Evolutionary conservation across 2,329 filamentous ascomycete species (phyloP), one percentile per base, ranked within the genome.

Genomic region (Scleromitrula shiraiana): DNA sequence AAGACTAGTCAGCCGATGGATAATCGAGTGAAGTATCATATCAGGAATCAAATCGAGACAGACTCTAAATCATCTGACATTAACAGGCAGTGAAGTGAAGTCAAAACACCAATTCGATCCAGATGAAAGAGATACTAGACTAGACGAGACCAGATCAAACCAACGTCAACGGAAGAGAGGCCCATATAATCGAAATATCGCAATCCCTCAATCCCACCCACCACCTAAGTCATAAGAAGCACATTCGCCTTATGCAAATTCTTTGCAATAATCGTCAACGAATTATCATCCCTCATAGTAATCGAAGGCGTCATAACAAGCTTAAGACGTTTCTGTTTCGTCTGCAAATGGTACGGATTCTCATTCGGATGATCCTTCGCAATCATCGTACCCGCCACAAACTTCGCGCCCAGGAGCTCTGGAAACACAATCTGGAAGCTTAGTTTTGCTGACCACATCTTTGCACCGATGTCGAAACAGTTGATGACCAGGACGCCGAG

Each of bases 221-320:
- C 20, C 10, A 36, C 23, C 49, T 52, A 62, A 15, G 20, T 33
- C 56, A 62, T 60, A 1, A 58, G 64, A 53, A 24, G 55, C 41
- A 32, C 62, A 50, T 8, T 65, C 42, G 48, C 55, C 58, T 24
- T 46, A 33, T 41, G 42, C 4, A 54, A 14, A 29, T 47, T 47
- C 32, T 51, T 50, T 1, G 42, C 42, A 14, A 44, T 29, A 2
- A 52, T 50, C 0, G 55, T 57, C 0, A 53, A 51, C 0, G 55
- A 55, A 26, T 54, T 52, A 30, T 78, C 75, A 53, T 77, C 75
- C 26, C 75, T 68, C 55, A 75, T 70, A 2, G 74, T 77, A 38
- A 79, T 69, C 7, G 73, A 69, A 1, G 76, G 76, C 0, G 76
- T 77, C 5, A 75, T 71, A 23, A 75, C 72, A 2, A 78, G 66